Evolutionary conservation across 1,139 yeast genomes (phyloP), one percentile per base, ranked within the genome.

Genomic region (Hyphopichia fennica): DNA sequence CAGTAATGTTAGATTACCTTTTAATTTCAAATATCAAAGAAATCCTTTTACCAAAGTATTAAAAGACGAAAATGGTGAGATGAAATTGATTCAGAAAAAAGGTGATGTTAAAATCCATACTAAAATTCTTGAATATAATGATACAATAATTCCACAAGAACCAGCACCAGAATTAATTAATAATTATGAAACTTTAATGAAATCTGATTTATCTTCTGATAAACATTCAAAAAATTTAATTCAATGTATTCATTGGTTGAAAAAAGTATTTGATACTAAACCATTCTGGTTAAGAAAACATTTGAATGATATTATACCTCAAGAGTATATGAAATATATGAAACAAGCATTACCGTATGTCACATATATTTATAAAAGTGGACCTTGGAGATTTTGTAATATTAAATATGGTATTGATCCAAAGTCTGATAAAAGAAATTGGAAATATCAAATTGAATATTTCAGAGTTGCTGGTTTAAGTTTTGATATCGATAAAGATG

Each of bases 371-470:
- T 87, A 83, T 60, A 81, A 85, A 28, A 86, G 86, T 56, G 99
- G 99, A 0, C 99, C 99, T 0, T 93, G 96, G 96, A 75, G 98
- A 54, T 89, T 89, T 48, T 80, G 95, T n/a, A 88, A 85, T 58
- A 81, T 89, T 36, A 78, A 71, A 52, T 81, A 82, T 52, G 98
- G 97, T 0, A 71, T 84, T 30, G 88, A 93, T 60, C 98, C 98
- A 0, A 69, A 79, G 37, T 52, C 63, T 2, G 79, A 82, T 40
- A 56, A 67, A 1, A 65, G 75, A 6, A 83, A 67, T 57, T 84
- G 89, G 53, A 63, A 63, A 28, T 89, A 82, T 58, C 99, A 93
- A 64, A 84, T 89, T 28, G 97, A 93, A 60, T 84, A 87, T 45
- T 93, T 90, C 63, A 76, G 93, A 41, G 75, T 84, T 4, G 62